Evolutionary conservation across 2,329 filamentous ascomycete species (phyloP), one percentile per base, ranked within the genome.

Genomic region (Cladosporium cucumerinum): DNA sequence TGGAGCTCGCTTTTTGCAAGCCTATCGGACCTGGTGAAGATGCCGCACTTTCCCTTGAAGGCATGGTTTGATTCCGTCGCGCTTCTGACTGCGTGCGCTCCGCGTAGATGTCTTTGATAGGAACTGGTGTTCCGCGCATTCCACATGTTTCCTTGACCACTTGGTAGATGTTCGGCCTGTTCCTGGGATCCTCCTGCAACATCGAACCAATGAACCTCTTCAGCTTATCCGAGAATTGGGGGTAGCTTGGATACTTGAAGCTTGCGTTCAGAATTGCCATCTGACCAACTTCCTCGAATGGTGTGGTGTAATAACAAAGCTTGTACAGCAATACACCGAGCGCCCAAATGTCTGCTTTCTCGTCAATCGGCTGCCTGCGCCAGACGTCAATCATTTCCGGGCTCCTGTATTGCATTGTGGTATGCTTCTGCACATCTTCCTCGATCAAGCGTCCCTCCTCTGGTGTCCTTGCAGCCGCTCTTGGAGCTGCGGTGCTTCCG

Each of bases 301-400:
- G 95, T 6, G 95, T 99, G 1, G 95, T 99, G 79, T 99, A 99
- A 79, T 98, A 99, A 82, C 95, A 99, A 67, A 99, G 84, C 82
- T 99, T 99, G 82, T 99, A 99, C 63, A 99, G 80, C 65, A 99
- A 81, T 49, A 99, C 95, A 5, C 95, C 95, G 67, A 99, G 80
- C 0, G 95, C 95, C 95, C 93, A 99, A 32, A 99, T 97, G 77
- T 99, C 95, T 57, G 93, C 96, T 81, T 99, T 99, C 80, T 99
- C 95, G 75, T 99, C 92, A 74, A 99, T 97, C 0, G 95, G 93
- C 72, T 93, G 92, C 78, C 96, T 97, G 68, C 93, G 86, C 79
- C 97, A 99, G 26, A 99, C 95, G 74, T 99, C 95, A 66, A 99
- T 89, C 95, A 99, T 99, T 79, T 99, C 95, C 6, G 95, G 95